Evolutionary conservation across 805 yeast species (phyloP), one percentile per base, ranked within the genome.

Genomic region (Yarrowia alimentaria): DNA sequence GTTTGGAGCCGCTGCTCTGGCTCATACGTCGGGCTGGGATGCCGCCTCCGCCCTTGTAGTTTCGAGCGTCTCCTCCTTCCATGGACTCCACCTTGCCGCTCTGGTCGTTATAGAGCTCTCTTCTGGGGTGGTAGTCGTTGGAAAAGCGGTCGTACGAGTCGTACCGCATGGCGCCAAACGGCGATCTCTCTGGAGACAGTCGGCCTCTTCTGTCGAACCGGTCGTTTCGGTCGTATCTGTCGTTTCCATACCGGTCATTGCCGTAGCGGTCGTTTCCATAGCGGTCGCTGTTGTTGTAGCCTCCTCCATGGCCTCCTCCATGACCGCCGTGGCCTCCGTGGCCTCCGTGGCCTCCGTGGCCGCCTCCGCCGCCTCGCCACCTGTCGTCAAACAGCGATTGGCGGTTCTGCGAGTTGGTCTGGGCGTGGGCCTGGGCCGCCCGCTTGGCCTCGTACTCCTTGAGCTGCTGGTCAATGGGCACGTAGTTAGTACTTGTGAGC

Each of bases 391-490:
- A 52, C 11, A 40, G 43, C 19, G 53, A 32, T 7, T 29, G 43
- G 18, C 28, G 20, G 24, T 14, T 38, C n/a, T n/a, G n/a, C 7
- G 22, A 24, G 17, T 16, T 17, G 3, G 32, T 2, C 19, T 22
- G 28, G 6, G 49, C 14, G 17, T 30, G 49, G 11, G 53, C 18
- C 24, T 52, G 53, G 16, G 17, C 19, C 2, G 28, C 34, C 38
- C 57, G 55, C 43, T 53, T 52, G 17, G 56, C 55, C 14, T 45
- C 43, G 19, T 57, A 51, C 43, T 56, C 54, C 30, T 55, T 56
- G 29, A 60, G 35, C 53, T 59, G 62, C 32, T 60, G 58, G 9
- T 52, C 54, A 24, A 60, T 59, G 11, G 63, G 55, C 9, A 60
- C 57, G 14, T 55, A 54, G 19, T 49, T 22, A 5, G 52, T 30